A percentile compares a stretch with the other conserved stretches of the same genome.
Conservation (phyloP, 176 grass and related monocot species). For the Rhynchospora pubera region DNA sequence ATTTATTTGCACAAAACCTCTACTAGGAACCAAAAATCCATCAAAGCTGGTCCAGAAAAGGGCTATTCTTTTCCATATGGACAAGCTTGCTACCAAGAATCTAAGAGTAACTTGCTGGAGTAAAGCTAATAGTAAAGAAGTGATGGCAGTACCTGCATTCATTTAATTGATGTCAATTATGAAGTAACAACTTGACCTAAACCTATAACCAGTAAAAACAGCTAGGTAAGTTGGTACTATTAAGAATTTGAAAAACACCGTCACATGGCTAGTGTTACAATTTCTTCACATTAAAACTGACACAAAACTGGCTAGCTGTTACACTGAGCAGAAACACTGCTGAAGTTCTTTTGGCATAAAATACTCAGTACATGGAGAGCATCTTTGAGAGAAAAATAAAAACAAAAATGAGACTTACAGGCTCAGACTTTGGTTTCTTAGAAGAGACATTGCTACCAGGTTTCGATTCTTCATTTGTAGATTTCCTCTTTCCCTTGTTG, state of each 20-base stretch:
- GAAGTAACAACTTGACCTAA: neutral
- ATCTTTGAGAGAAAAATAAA: neutral
- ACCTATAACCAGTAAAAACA: neutral
- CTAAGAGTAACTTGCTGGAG: neutral
- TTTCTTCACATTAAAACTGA: neutral
- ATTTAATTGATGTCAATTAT: neutral
- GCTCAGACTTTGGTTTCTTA: conserved; percentile 78
- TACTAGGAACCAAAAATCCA: neutral
- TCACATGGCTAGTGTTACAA: neutral
- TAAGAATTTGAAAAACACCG: neutral
- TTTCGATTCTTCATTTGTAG: conserved; percentile 60
- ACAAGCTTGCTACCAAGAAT: neutral
- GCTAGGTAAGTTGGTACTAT: neutral
- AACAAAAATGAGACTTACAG: conserved; percentile 36
- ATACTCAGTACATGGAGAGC: neutral
- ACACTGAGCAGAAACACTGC: neutral
- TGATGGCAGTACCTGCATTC: neutral
- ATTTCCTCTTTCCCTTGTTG: conserved; percentile 80
- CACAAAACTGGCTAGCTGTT: neutral
- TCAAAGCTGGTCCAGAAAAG: neutral
- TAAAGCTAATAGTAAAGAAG: neutral
- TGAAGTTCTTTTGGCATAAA: neutral
- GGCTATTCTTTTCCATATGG: neutral
- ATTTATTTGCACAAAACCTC: too few relatives aligned
- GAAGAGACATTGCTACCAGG: conserved; percentile 34